These are phyloP conservation scores for Rhizopogon vinicolor DNA, from an alignment of 768 basidiomycete genomes.

Conservation along the genomic window DNA sequence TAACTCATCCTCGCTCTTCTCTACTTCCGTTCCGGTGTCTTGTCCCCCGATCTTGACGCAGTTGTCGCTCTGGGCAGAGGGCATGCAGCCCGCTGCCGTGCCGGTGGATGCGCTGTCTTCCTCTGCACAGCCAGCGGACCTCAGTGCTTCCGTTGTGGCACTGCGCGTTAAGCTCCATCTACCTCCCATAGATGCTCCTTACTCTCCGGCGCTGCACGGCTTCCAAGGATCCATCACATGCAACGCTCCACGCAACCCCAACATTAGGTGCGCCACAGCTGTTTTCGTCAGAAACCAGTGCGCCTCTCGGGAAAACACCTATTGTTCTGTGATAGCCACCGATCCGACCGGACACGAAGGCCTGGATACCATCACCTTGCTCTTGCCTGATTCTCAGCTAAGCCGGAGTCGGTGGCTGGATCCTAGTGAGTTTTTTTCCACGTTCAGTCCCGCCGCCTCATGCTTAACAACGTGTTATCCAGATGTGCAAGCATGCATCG, in stretches of 20 bases:
- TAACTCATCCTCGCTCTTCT: slow-evolving; percentile 21
- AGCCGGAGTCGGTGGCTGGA: slow-evolving; percentile 69
- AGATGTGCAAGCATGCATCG: slow-evolving; percentile 32
- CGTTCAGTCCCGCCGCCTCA: slow-evolving; percentile 11
- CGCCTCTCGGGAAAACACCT: slow-evolving; percentile 48
- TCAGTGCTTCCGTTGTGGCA: slow-evolving; percentile 36
- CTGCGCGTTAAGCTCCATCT: slow-evolving; percentile 57
- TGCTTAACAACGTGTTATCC: slow-evolving; percentile 24
- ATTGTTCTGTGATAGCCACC: slow-evolving; percentile 32
- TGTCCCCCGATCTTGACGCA: slow-evolving; percentile 31
- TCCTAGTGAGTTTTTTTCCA: slow-evolving; percentile 44
- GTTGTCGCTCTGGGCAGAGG: slow-evolving; percentile 59
- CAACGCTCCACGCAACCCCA: slow-evolving; percentile 45
- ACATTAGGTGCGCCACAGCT: slow-evolving; percentile 61
- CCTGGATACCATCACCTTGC: slow-evolving; percentile 46
- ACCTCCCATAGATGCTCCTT: slow-evolving; percentile 47
- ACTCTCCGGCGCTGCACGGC: slow-evolving; percentile 56
- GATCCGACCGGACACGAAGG: slow-evolving; percentile 41
- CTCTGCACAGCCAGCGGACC: slow-evolving; percentile 30
- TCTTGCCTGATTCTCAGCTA: slow-evolving; percentile 64
- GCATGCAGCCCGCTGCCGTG: slow-evolving; percentile 60
- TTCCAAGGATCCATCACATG: slow-evolving; percentile 57
- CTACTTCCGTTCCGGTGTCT: slow-evolving; percentile 26
- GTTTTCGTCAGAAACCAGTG: slow-evolving; percentile 48
- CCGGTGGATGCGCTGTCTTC: slow-evolving; percentile 52